Evolutionary conservation across 331 rosid genomes (phyloP).

Genomic region (Stylosanthes scabra): DNA sequence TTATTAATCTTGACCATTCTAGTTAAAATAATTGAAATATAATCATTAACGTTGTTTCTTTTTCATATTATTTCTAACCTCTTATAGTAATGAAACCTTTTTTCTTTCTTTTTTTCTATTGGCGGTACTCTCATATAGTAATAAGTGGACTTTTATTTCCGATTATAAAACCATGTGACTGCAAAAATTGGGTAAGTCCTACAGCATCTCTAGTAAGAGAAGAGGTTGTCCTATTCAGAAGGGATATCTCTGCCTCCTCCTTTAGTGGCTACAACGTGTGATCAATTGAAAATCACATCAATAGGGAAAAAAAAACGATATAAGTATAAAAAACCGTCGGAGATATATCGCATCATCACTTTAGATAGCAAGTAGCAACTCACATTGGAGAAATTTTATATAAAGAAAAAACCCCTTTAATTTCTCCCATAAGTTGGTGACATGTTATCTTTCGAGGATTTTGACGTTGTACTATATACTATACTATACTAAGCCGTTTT

Average conservation of each 20-base stretch:
- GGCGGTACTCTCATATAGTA: neutral
- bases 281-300: conserved; percentile 29
- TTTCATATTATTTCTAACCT: neutral
- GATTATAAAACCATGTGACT: neutral
- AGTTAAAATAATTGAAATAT: neutral
- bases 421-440: neutral
- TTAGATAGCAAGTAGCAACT: conserved; percentile 3
- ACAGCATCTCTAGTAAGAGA: neutral
- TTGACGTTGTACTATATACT: neutral
- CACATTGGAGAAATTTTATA: neutral
- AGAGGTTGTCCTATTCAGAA: neutral
- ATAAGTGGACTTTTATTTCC: neutral
- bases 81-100: neutral
- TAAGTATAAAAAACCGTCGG: neutral
- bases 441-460: neutral
- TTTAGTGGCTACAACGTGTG: conserved; percentile 5
- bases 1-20: neutral
- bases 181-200: neutral
- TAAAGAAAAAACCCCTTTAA: neutral
- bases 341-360: conserved; percentile 7
- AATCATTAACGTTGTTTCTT: neutral
- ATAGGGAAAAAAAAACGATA: neutral
- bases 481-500: neutral
- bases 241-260: neutral
- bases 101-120: neutral